These are phyloP conservation scores for Echria macrotheca DNA, from an alignment of 495 filamentous ascomycete species.

Conservation along the genomic window DNA sequence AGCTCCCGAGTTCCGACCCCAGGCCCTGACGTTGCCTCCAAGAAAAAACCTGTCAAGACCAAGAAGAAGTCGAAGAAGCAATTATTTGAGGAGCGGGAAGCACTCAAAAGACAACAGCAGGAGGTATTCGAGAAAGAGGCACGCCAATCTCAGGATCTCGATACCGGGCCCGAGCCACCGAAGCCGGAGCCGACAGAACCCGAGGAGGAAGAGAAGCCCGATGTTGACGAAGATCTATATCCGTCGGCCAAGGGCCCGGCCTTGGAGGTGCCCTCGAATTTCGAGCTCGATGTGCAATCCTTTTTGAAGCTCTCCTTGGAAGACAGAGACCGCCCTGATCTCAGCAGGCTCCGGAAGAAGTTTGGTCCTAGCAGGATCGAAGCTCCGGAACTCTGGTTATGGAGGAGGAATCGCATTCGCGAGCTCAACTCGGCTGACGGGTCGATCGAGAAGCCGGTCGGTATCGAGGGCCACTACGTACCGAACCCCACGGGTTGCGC, in stretches of 20 bases:
- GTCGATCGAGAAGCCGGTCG: slow-evolving; percentile 38
- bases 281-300: slow-evolving; percentile 32
- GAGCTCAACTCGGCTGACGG: slow-evolving; percentile 58
- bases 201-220: slow-evolving; percentile 21
- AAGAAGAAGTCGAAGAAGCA: slow-evolving; percentile 73
- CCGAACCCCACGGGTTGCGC: slow-evolving; percentile 78
- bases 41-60: slow-evolving; percentile 45
- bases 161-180: slow-evolving; percentile 7
- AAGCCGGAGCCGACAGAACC: slow-evolving; percentile 21
- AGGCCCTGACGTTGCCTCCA: slow-evolving; percentile 30
- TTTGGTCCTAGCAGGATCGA: slow-evolving; percentile 53
- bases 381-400: slow-evolving; percentile 73
- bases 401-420: slow-evolving; percentile 86
- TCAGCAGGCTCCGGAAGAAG: slow-evolving; percentile 78
- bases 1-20: slow-evolving; percentile 39
- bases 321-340: slow-evolving; percentile 70
- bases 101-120: slow-evolving; percentile 47
- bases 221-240: slow-evolving; percentile 37
- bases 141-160: not conserved
- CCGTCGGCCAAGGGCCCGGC: slow-evolving; percentile 21
- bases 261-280: slow-evolving; percentile 25
- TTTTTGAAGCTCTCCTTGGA: slow-evolving; percentile 44
- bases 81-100: slow-evolving; percentile 62
- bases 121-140: slow-evolving; percentile 31
- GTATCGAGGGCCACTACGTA: slow-evolving; percentile 86